These are phyloP conservation scores for Quercus parvula DNA, from an alignment of 306 rosid species.

Conservation along the genomic window DNA sequence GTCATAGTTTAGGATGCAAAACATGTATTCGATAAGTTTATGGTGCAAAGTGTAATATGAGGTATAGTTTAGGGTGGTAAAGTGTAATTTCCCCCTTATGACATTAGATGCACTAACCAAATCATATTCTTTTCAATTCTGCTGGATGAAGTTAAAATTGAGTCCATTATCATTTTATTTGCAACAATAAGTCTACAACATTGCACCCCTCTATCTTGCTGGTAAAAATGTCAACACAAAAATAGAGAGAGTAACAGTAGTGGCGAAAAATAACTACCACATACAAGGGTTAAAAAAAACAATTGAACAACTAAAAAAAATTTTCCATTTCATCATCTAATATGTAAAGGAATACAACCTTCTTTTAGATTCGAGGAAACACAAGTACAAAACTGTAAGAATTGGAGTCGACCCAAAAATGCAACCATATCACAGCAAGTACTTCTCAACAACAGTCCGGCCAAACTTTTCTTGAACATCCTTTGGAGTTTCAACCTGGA, in stretches of 20 bases:
- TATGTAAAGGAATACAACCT: neutral
- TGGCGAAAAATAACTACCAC: neutral
- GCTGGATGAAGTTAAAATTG: neutral
- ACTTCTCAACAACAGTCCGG: constrained; percentile 88
- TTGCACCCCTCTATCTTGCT: neutral
- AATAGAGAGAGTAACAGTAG: neutral
- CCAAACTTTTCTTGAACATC: constrained; percentile 92
- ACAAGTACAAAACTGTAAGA: neutral
- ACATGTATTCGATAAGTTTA: no score
- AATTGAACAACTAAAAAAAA: neutral
- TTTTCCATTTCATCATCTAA: neutral
- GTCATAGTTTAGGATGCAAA: no score
- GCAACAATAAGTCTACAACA: neutral
- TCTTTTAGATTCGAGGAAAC: neutral
- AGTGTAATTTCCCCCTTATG: no score
- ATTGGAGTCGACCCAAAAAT: constrained; percentile 5
- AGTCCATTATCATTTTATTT: neutral
- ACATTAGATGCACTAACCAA: no score
- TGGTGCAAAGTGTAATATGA: no score
- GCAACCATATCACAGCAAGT: constrained; percentile 49
- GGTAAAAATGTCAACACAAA: neutral
- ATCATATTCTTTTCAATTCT: no score
- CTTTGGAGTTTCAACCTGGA: constrained; percentile 86
- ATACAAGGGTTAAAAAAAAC: neutral
- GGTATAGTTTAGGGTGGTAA: no score